Evolutionary conservation across 495 filamentous ascomycete species (phyloP), one percentile per base, ranked within the genome.

Genomic region (Saxophila tyrrhenica): DNA sequence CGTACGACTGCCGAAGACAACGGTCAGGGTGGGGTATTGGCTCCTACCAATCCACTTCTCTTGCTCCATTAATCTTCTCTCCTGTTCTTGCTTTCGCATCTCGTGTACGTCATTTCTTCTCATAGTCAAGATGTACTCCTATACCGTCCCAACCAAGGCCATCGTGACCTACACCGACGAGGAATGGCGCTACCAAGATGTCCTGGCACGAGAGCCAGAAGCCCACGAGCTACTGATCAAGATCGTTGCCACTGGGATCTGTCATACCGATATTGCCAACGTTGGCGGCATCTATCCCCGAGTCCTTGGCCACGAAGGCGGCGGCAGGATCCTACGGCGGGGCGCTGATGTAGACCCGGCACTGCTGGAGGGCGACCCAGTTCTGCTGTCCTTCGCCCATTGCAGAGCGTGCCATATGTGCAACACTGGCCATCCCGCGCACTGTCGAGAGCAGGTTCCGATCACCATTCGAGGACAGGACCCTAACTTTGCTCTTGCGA

Each of bases 341-440:
- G 32, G 48, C 10, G 25, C 39, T 21, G n/a, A 50, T n/a, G 32
- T 15, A 23, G 25, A 35, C 5, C 25, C 17, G 1, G 16, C 42
- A 44, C 24, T 32, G 22, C 23, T 8, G 9, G 21, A 38, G 24
- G 60, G 61, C 38, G 63, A 65, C 24, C 55, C 53, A 0, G 63
- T 65, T 29, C 21, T 73, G 3, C 61, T 72, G 3, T 67, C 62
- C 23, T 69, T 64, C 44, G 48, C 44, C 7, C 56, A 50, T 49
- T 73, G 70, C 52, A 57, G 58, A 16, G 15, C 50, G 32, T 73
- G 70, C 55, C 23, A 41, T 19, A 43, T 55, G 1, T 73, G 70
- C 24, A 44, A 20, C 10, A 38, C 29, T 2, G 54, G 54, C 13
- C 46, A 39, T n/a, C 54, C 54, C 10, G 43, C 25, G 8, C 21